Evolutionary conservation across 2,329 filamentous ascomycete species (phyloP).

Genomic region (Dothideomycetidae sp.): DNA sequence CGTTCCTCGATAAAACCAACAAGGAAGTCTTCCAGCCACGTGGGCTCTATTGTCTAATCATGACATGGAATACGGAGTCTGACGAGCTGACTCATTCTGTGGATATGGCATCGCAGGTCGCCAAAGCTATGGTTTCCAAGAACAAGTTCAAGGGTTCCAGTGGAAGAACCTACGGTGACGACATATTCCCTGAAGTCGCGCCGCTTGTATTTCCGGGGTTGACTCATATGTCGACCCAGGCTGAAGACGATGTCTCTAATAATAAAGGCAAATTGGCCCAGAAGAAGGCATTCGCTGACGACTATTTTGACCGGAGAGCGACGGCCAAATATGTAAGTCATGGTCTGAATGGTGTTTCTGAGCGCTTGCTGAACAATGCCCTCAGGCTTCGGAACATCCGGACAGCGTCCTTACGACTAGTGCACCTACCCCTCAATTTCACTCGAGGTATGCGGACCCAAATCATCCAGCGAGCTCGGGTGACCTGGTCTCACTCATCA

Average conservation of each 20-base stretch:
- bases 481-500: no score
- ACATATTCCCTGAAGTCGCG: conserved; percentile 30
- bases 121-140: conserved; percentile 18
- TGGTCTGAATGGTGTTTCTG: no score
- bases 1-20: conserved; percentile 43
- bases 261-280: conserved; percentile 13
- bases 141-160: conserved; percentile 25
- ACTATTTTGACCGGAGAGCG: conserved; percentile 37
- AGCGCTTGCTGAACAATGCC: no score
- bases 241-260: no score
- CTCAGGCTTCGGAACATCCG: no score
- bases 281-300: conserved; percentile 28
- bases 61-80: conserved; percentile 24
- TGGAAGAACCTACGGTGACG: conserved; percentile 27
- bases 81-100: background rate
- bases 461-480: no score
- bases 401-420: background rate
- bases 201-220: conserved; percentile 34
- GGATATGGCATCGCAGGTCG: conserved; percentile 18
- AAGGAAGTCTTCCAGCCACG: conserved; percentile 42
- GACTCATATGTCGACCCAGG: no score
- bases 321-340: conserved; percentile 31
- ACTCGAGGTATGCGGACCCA: background rate
- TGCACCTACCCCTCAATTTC: background rate
- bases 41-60: conserved; percentile 41